A percentile compares a stretch with the other conserved stretches of the same genome.
These are phyloP conservation scores for Wickerhamiella azyma DNA, from an alignment of 805 yeast species.

Conservation along the genomic window DNA sequence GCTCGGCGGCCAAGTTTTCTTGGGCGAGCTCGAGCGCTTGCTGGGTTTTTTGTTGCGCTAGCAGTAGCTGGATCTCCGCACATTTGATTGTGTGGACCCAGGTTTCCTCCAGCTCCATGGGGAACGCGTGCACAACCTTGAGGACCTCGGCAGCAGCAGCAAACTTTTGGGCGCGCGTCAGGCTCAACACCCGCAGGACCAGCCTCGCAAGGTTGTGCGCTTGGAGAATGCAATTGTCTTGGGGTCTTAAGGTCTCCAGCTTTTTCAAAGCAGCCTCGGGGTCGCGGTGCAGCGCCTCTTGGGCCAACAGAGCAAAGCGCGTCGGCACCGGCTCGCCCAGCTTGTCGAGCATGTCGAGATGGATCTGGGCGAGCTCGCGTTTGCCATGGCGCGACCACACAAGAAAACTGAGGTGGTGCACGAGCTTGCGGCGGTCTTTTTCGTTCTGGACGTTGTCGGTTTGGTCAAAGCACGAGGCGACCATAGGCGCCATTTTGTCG, in stretches of 20 bases:
- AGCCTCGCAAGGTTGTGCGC: background rate
- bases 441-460: background rate
- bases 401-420: background rate
- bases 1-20: background rate
- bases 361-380: background rate
- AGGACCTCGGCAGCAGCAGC: background rate
- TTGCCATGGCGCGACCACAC: conserved; percentile 4
- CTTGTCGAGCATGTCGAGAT: background rate
- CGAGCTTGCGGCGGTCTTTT: background rate
- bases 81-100: background rate
- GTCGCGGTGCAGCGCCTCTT: background rate
- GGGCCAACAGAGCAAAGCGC: background rate
- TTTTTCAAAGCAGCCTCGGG: background rate
- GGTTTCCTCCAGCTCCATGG: background rate
- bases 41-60: conserved; percentile 1
- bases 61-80: conserved; percentile 1
- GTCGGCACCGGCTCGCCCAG: background rate
- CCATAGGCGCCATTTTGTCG: background rate
- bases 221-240: background rate
- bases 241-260: background rate
- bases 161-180: background rate
- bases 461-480: background rate
- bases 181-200: background rate
- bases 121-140: background rate
- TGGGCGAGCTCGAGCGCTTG: background rate